Conservation (phyloP, 495 filamentous ascomycete species). For the Jackrogersella minutella region DNA sequence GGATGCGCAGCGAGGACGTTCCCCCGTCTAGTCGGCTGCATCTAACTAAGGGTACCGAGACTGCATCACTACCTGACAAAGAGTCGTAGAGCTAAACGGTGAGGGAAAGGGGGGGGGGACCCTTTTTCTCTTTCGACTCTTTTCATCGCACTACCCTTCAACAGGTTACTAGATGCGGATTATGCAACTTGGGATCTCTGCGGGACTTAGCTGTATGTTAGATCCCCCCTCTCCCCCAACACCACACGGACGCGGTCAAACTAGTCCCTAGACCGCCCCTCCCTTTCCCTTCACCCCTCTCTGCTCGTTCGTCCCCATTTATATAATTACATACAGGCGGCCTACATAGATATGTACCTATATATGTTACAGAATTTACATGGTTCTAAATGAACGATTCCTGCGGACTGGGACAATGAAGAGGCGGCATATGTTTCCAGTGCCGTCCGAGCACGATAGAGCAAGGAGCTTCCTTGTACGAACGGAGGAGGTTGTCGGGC, state of each 20-base stretch:
- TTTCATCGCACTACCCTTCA: neutral
- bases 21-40: constrained; percentile 20
- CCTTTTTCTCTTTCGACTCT: too few species aligned
- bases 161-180: constrained; percentile 9
- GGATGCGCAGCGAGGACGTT: constrained; percentile 37
- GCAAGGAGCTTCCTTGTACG: constrained; percentile 20
- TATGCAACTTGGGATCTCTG: neutral
- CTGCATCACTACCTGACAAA: constrained; percentile 37
- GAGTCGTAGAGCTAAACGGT: constrained; percentile 7
- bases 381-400: neutral
- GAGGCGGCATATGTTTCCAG: neutral
- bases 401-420: neutral
- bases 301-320: constrained; percentile 10
- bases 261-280: constrained; percentile 19
- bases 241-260: constrained; percentile 1
- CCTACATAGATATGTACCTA: neutral
- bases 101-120: too few species aligned
- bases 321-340: constrained; percentile 5
- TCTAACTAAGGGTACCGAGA: constrained; percentile 12
- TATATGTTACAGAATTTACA: constrained; percentile 1
- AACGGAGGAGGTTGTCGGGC: constrained; percentile 17
- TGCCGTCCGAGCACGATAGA: neutral
- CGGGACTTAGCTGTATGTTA: constrained; percentile 18
- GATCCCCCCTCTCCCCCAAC: too few species aligned
- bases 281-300: neutral